Evolutionary conservation across 768 basidiomycete species (phyloP).

Genomic region (Tricholoma sp.): DNA sequence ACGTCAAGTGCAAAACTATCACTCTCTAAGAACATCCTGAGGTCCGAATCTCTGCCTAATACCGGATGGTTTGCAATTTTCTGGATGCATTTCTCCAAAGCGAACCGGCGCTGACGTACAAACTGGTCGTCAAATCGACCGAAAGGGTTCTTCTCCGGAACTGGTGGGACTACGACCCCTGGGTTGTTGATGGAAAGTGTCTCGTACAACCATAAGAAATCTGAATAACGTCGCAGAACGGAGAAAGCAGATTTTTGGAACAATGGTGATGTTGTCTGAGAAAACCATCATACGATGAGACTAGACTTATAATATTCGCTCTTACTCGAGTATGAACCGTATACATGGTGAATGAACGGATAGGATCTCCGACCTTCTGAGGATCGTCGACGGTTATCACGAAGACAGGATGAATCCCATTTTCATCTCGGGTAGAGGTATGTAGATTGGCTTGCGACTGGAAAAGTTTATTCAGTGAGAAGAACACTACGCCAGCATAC

Average conservation of each 20-base stretch:
- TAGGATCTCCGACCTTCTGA: slow-evolving; percentile 94
- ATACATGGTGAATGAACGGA: slow-evolving; percentile 92
- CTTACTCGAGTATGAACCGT: slow-evolving; percentile 87
- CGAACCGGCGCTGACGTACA: slow-evolving; percentile 78
- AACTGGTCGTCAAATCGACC: slow-evolving; percentile 93
- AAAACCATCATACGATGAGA: slow-evolving; percentile 1
- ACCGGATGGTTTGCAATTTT: slow-evolving; percentile 94
- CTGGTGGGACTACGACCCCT: slow-evolving; percentile 94
- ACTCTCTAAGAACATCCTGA: slow-evolving; percentile 88
- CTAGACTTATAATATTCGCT: neutral
- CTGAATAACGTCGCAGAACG: slow-evolving; percentile 94
- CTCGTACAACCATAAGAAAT: slow-evolving; percentile 96
- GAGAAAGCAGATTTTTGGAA: slow-evolving; percentile 85
- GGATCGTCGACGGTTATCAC: slow-evolving; percentile 93
- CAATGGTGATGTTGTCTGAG: slow-evolving; percentile 77
- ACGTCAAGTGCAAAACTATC: slow-evolving; percentile 91
- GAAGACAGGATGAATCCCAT: slow-evolving; percentile 65
- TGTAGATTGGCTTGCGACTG: neutral
- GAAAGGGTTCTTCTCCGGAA: slow-evolving; percentile 92
- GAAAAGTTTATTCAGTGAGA: neutral
- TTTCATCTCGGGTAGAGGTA: slow-evolving; percentile 28
- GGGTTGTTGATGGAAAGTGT: slow-evolving; percentile 87
- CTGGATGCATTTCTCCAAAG: slow-evolving; percentile 84
- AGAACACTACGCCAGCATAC: neutral
- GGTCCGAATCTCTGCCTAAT: slow-evolving; percentile 79